Base-by-base conservation (phyloP, 2,329 filamentous ascomycete genomes). In the Penicillium fuscoglaucum region DNA sequence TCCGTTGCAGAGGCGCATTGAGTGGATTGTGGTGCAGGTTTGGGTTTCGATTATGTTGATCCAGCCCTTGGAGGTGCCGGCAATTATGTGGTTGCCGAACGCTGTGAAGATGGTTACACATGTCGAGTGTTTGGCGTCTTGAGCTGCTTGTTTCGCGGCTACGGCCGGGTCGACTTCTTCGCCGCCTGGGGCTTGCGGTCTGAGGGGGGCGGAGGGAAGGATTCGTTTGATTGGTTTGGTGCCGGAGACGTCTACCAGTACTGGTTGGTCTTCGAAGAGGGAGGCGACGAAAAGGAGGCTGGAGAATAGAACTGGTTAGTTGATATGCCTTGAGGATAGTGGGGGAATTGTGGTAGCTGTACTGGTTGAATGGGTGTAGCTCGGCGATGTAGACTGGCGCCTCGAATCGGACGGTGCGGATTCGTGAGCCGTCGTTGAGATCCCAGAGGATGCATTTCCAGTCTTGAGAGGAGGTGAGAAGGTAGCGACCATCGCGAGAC, bases 381-480 rank as follows among this genome's bases (percentile, higher is more conserved):
- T 99, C 95, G 4, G 93, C 96, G 67, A 96, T 96, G 78, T 97
- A 99, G 35, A 96, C 90, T 0, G 93, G 92, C 3, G 93, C 91
- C 65, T 93, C 88, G 70, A 99, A 96, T 65, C 92, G 90, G 68
- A 97, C 89, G 66, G 91, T 93, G 64, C 93, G 88, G 69, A 93
- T 80, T 59, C 90, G 82, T 63, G 82, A 82, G 71, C 87, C 85
- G 74, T 89, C 83, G 70, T 89, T 84, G 58, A 99, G 80, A 75
- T 99, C 95, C 95, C 95, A 99, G 0, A 99, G 82, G 51, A 96
- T 92, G 62, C 90, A 93, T 76, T 96, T 96, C 90, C 93, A 98
- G 70, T 96, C 95, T 74, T 97, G 91, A 45, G 92, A 96, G 12
- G 92, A 90, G 58, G 91, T 96, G 57, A 99, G 84, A 52, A 99